Conservation (phyloP, 2,329 filamentous ascomycete species). For the Ophiosphaerella herpotricha region DNA sequence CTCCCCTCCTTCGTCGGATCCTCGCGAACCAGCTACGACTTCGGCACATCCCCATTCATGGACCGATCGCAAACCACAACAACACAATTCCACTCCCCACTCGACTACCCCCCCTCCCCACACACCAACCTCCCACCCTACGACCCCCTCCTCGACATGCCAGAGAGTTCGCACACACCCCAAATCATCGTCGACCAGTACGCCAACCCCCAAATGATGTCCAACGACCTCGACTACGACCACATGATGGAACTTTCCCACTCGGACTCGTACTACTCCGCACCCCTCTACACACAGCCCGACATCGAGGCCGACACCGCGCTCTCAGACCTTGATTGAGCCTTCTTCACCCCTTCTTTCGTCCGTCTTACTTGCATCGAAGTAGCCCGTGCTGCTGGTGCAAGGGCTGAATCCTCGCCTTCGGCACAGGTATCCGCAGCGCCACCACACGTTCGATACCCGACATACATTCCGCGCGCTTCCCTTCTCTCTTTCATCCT, state of each 20-base stretch:
- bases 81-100: not conserved
- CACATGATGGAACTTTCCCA: not conserved
- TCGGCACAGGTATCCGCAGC: too few relatives aligned
- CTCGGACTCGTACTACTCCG: not conserved
- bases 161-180: not conserved
- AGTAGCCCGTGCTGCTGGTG: too few relatives aligned
- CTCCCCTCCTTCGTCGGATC: conserved; percentile 1
- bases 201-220: not conserved
- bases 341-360: not conserved
- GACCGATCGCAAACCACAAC: not conserved
- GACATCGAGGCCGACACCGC: not conserved
- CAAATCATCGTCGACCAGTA: not conserved
- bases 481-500: too few relatives aligned
- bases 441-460: too few relatives aligned
- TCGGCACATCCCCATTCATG: not conserved
- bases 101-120: not conserved
- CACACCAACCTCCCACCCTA: not conserved
- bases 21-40: conserved; percentile 3
- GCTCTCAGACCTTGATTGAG: not conserved
- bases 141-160: not conserved
- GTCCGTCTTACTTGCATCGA: not conserved
- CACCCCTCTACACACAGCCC: not conserved
- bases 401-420: too few relatives aligned
- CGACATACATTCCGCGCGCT: too few relatives aligned
- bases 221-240: not conserved